Evolutionary conservation across 1,284 basidiomycete species (phyloP).

Genomic region (Neolentinus lepideus): DNA sequence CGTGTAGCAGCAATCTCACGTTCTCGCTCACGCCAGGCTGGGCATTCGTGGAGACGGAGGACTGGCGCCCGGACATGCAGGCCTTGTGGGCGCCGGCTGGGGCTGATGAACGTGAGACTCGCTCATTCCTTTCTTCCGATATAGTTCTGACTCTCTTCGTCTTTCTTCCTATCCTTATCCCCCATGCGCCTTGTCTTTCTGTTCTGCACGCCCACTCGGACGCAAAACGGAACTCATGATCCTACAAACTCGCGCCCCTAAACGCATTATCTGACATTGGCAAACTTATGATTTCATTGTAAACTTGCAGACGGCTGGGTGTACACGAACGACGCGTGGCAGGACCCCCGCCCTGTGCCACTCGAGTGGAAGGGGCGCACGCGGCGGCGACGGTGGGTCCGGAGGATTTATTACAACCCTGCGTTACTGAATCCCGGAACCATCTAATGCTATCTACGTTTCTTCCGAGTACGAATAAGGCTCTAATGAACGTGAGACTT

Average conservation of each 20-base stretch:
- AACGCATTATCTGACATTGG: conserved; percentile 3
- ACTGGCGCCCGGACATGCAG: conserved; percentile 61
- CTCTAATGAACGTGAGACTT: too few relatives aligned
- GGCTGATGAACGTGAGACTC: conserved; percentile 36
- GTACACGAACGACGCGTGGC: conserved; percentile 70
- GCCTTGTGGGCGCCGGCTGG: conserved; percentile 46
- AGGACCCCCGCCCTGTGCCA: conserved; percentile 34
- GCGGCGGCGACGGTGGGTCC: conserved; percentile 56
- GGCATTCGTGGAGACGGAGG: conserved; percentile 66
- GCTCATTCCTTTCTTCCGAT: not conserved
- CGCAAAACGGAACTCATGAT: too few relatives aligned
- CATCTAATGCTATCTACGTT: not conserved
- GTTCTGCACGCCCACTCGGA: conserved; percentile 2
- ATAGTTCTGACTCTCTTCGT: not conserved
- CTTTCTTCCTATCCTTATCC: not conserved
- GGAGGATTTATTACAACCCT: conserved; percentile 48
- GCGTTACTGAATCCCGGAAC: not conserved
- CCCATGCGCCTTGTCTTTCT: not conserved
- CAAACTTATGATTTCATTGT: not conserved
- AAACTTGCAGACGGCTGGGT: conserved; percentile 58
- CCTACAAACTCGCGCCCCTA: not conserved
- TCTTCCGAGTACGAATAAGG: too few relatives aligned
- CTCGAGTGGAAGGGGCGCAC: conserved; percentile 40
- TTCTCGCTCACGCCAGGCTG: conserved; percentile 65
- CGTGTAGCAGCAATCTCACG: conserved; percentile 63